Base-by-base conservation (phyloP, 305 asterid species). In the Solanum aculeatissimum region DNA sequence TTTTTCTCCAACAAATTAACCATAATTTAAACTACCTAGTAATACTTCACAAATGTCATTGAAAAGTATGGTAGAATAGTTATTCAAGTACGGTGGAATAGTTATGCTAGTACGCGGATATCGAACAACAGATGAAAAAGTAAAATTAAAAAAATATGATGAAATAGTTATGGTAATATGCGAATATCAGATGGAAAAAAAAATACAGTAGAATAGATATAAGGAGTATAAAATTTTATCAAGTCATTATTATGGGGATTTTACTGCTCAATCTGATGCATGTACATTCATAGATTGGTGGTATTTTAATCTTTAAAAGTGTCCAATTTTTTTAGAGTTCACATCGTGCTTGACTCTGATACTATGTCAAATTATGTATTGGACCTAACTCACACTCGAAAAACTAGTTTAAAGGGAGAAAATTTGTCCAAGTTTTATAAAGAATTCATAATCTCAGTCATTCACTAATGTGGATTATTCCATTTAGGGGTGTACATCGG, bases 251-350 rank as follows among this genome's bases (percentile, higher is more conserved):
- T n/a, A n/a, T n/a, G n/a, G n/a, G n/a, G n/a, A n/a, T n/a, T n/a
- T n/a, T n/a, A n/a, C 38, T 40, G 2, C 1, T 40, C 7, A 7
- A 8, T 40, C 7, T 10, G 49, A 43, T 49, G 6, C 54, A 14
- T 4, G 0, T 5, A 49, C 6, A 15, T 49, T 49, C 3, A 21
- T 21, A 7, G 1, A 58, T 25, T 2, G 21, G 2, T n/a, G 15
- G 19, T 58, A 58, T 58, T 58, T 58, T n/a, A n/a, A 1, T 0
- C 29, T 27, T 1, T 0, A 1, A 3, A 4, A 9, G 1, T 57
- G 1, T 9, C 1, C 0, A 10, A 9, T 5, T 9, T 49, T 49
- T n/a, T 9, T 0, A 12, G 15, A n/a, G 1, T 1, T 1, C 2
- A 40, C 2, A 43, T 47, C 16, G 3, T 10, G 1, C 0, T 0